phyloP scores from a whole-genome alignment of 768 basidiomycete species.

The Daedalea quercina region DNA sequence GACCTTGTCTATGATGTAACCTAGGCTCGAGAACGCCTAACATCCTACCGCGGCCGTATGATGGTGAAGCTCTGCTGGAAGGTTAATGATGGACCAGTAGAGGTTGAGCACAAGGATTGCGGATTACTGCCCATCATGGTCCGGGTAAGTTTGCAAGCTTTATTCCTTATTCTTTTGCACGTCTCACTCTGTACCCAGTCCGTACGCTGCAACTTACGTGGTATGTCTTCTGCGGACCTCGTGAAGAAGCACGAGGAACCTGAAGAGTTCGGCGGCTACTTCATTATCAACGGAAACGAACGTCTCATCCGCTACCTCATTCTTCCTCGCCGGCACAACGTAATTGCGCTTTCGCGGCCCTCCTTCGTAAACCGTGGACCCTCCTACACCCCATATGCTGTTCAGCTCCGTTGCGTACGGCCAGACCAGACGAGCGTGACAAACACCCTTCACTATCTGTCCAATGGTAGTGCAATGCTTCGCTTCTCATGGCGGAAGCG shows the following conservation, averaged over 20 bases:
- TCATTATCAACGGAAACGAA: conserved; percentile 98
- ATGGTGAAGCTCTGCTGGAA: conserved; percentile 82
- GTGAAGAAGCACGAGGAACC: conserved; percentile 92
- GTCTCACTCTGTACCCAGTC: conserved; percentile 43
- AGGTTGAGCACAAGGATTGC: conserved; percentile 72
- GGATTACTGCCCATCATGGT: conserved; percentile 96
- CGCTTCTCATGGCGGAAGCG: conserved; percentile 97
- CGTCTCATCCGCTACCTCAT: conserved; percentile 97
- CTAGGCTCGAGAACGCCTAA: conserved; percentile 91
- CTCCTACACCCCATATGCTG: conserved; percentile 90
- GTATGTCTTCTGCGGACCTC: conserved; percentile 78
- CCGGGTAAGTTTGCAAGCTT: conserved; percentile 44
- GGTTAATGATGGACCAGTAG: conserved; percentile 55
- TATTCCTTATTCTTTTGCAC: background rate
- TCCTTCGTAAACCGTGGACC: conserved; percentile 91
- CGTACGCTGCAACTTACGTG: conserved; percentile 84
- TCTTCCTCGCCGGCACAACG: conserved; percentile 92
- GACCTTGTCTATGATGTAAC: too few relatives aligned
- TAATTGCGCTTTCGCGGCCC: conserved; percentile 85
- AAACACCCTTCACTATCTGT: conserved; percentile 95
- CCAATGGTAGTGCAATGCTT: conserved; percentile 94
- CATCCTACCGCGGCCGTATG: conserved; percentile 90
- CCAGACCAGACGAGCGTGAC: conserved; percentile 90
- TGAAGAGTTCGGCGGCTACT: conserved; percentile 98
- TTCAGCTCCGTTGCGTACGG: conserved; percentile 92